Conservation (phyloP, 345 rosid genomes). For the Lepidium aucheri region DNA sequence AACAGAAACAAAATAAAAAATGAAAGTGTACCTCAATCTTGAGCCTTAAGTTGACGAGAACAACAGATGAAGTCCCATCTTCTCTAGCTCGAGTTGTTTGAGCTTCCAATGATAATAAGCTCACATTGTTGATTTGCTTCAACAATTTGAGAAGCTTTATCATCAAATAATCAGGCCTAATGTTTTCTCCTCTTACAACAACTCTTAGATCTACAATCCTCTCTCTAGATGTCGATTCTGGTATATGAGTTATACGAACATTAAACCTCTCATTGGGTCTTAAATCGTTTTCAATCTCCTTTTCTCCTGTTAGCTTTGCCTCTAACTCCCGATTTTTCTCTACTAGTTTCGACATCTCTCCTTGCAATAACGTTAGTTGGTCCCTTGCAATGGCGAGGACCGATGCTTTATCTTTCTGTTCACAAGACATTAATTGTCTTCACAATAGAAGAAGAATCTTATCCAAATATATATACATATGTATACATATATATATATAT, state of each 20-base stretch:
- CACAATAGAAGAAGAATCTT: too few relatives aligned
- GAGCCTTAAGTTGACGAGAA: conserved; percentile 38
- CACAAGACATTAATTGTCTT: too few relatives aligned
- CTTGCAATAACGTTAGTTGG: conserved; percentile 37
- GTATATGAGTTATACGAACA: conserved; percentile 24
- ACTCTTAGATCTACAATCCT: conserved; percentile 44
- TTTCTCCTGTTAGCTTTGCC: conserved; percentile 28
- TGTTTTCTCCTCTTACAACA: conserved; percentile 35
- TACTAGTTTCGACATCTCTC: conserved; percentile 44
- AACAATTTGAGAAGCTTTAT: conserved; percentile 59
- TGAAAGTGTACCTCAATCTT: conserved; percentile 47
- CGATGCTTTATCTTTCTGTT: conserved; percentile 71
- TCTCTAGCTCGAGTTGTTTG: conserved; percentile 29
- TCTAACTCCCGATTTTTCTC: conserved; percentile 40
- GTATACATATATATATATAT: too few relatives aligned
- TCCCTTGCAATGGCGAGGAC: conserved; percentile 54
- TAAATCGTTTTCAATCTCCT: conserved; percentile 7
- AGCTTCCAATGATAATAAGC: conserved; percentile 49
- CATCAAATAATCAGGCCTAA: conserved; percentile 26
- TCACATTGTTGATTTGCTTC: conserved; percentile 40
- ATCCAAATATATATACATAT: too few relatives aligned
- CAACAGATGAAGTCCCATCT: conserved; percentile 22
- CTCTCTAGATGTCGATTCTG: conserved; percentile 43
- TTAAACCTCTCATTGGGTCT: conserved; percentile 24
- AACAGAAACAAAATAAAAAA: neutral